Evolutionary conservation across 78 protist genomes (phyloP).

Genomic region (Polysphondylium violaceum): DNA sequence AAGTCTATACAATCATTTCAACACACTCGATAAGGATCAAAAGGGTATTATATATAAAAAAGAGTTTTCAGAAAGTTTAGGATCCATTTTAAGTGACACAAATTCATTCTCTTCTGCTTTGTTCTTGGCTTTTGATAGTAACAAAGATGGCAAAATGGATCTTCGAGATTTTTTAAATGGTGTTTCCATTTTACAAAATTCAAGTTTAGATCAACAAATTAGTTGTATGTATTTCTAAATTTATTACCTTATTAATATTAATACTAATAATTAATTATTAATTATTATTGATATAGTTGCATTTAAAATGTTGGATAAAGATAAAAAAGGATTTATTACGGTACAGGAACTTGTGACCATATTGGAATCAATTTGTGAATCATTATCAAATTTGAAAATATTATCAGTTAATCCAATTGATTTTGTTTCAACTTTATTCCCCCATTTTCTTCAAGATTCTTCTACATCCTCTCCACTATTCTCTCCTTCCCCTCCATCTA

Average conservation of each 20-base stretch:
- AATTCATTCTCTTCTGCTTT: not conserved
- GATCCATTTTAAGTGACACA: constrained; percentile 27
- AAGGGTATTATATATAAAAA: constrained; percentile 46
- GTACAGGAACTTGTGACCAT: constrained; percentile 21
- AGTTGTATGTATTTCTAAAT: constrained; percentile 27
- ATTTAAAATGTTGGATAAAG: constrained; percentile 51
- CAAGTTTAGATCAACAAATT: constrained; percentile 41
- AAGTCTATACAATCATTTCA: constrained; percentile 69
- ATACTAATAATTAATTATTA: not conserved
- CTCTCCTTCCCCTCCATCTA: too few species aligned
- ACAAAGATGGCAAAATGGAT: constrained; percentile 43
- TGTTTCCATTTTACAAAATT: constrained; percentile 64
- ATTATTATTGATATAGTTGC: constrained; percentile 19
- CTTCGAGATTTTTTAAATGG: constrained; percentile 49
- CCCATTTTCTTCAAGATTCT: too few species aligned
- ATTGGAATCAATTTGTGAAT: constrained; percentile 21
- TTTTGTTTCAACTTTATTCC: constrained; percentile 3
- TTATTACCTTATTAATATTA: not conserved
- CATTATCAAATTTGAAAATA: not conserved
- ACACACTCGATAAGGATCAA: constrained; percentile 64
- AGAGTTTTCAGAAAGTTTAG: constrained; percentile 63
- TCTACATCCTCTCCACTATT: too few species aligned
- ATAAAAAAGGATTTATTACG: constrained; percentile 45
- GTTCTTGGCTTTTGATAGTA: constrained; percentile 42
- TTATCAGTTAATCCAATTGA: not conserved